A percentile compares a stretch with the other conserved stretches of the same genome.
These are phyloP conservation scores for Didymella lethalis DNA, from an alignment of 2,329 filamentous ascomycete species.

Conservation along the genomic window DNA sequence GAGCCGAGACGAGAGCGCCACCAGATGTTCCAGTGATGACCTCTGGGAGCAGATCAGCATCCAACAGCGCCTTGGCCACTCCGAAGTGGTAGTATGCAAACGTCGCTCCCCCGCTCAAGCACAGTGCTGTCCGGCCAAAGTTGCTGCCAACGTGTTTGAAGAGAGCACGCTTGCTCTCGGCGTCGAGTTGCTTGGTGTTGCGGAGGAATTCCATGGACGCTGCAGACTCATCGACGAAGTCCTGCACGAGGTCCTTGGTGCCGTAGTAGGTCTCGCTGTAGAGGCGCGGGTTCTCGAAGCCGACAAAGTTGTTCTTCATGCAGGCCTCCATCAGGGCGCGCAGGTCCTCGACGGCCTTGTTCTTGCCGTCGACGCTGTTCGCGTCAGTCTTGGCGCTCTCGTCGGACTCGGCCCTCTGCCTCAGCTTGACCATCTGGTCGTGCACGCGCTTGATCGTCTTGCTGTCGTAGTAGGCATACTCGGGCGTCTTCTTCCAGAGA, in stretches of 20 bases:
- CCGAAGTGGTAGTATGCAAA: conserved; percentile 98
- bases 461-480: conserved; percentile 83
- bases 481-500: conserved; percentile 77
- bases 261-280: conserved; percentile 98
- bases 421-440: conserved; percentile 73
- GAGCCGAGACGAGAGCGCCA: conserved; percentile 84
- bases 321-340: conserved; percentile 83
- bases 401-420: conserved; percentile 63
- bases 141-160: conserved; percentile 92
- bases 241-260: conserved; percentile 93
- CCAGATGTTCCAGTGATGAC: conserved; percentile 98
- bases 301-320: conserved; percentile 97
- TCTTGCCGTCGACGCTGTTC: conserved; percentile 32
- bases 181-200: conserved; percentile 69
- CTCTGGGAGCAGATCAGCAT: conserved; percentile 83
- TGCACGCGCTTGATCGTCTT: conserved; percentile 81
- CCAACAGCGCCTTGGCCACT: conserved; percentile 86
- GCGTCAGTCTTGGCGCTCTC: conserved; percentile 54
- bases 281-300: conserved; percentile 90
- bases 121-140: conserved; percentile 90
- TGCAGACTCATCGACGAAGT: conserved; percentile 86
- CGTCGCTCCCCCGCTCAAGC: conserved; percentile 88
- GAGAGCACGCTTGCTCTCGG: conserved; percentile 77
- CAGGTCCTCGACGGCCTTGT: conserved; percentile 74
- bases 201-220: conserved; percentile 72